Evolutionary conservation across 257 asterid genomes (phyloP), one percentile per base, ranked within the genome.

Genomic region (Thymus mandschuricus): DNA sequence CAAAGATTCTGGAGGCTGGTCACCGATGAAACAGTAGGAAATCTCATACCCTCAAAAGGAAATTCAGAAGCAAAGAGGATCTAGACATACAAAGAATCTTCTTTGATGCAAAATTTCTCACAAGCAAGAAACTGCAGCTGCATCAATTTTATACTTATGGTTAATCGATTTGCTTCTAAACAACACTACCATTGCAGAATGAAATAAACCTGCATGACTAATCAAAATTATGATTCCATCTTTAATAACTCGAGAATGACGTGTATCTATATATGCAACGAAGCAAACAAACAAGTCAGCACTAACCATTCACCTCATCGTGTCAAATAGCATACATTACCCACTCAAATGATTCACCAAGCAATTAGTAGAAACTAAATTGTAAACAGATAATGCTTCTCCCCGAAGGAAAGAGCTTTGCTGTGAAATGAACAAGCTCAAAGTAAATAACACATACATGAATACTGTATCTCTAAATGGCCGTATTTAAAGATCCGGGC

Each of bases 1-100:
- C 77, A 76, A 79, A 81, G 78, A 59, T 72, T 77, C 45, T 70
- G 68, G 70, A 81, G 73, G 69, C 71, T 77, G 44, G 79, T 46
- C 76, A 54, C 70, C 9, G 86, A 71, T 41, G 82, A 74, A 69
- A 61, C 46, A 33, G 55, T 48, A 1, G 82, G 82, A 71, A 70
- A 75, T 48, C 77, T 87, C 88, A 85, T 85, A 74, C 57, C 66
- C 64, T 63, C 45, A 54, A 28, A 68, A 38, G 10, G 31, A 62
- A n/a, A 31, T 28, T 45, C 34, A 0, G 57, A 5, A 2, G 58
- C 60, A 27, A 66, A 49, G 49, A 35, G 64, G 55, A 74, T 46
- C 41, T 1, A 49, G 64, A 34, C 48, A 58, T 61, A 55, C 21
- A 48, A 33, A 66, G 58, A 51, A 79, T 45, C 71, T 64, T 70